Percentiles rank a stretch among this genome's conserved stretches.
These are phyloP conservation scores for Lepidium didymum DNA, from an alignment of 345 rosid species.

Conservation along the genomic window DNA sequence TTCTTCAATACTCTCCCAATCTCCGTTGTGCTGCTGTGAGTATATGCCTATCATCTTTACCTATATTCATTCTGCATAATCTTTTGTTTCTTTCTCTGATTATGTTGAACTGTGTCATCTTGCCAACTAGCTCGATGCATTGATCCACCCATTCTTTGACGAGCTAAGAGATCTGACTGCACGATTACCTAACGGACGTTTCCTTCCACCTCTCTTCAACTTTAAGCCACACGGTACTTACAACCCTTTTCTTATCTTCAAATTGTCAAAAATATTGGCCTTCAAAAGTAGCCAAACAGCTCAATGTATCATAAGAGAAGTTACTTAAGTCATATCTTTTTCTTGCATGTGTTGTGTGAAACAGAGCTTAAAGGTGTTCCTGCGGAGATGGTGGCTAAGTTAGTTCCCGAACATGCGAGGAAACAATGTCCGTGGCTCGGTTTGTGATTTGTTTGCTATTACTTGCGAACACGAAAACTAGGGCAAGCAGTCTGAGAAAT, in stretches of 20 bases:
- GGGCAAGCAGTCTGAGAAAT: slow-evolving; percentile 6
- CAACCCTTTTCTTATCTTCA: not conserved
- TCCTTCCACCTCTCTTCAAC: slow-evolving; percentile 94
- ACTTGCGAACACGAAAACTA: slow-evolving; percentile 18
- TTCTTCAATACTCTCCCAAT: slow-evolving; percentile 92
- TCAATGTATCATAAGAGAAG: not conserved
- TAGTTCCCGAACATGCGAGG: slow-evolving; percentile 44
- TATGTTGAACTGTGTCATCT: not conserved
- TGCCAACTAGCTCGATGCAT: slow-evolving; percentile 57
- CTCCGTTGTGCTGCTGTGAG: slow-evolving; percentile 93
- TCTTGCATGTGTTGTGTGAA: not conserved
- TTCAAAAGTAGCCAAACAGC: not conserved
- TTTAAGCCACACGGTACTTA: slow-evolving; percentile 76
- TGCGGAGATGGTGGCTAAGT: slow-evolving; percentile 32
- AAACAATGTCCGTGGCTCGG: slow-evolving; percentile 39
- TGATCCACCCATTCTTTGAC: slow-evolving; percentile 94
- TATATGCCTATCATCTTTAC: slow-evolving; percentile 7
- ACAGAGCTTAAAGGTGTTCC: slow-evolving; percentile 73
- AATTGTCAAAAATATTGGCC: not conserved
- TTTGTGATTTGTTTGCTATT: slow-evolving; percentile 22
- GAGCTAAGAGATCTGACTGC: slow-evolving; percentile 80
- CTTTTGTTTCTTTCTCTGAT: not conserved
- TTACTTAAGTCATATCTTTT: not conserved
- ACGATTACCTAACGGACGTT: slow-evolving; percentile 79
- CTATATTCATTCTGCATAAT: not conserved